Base-by-base conservation (phyloP, 495 filamentous ascomycete genomes). In the Podospora didyma region DNA sequence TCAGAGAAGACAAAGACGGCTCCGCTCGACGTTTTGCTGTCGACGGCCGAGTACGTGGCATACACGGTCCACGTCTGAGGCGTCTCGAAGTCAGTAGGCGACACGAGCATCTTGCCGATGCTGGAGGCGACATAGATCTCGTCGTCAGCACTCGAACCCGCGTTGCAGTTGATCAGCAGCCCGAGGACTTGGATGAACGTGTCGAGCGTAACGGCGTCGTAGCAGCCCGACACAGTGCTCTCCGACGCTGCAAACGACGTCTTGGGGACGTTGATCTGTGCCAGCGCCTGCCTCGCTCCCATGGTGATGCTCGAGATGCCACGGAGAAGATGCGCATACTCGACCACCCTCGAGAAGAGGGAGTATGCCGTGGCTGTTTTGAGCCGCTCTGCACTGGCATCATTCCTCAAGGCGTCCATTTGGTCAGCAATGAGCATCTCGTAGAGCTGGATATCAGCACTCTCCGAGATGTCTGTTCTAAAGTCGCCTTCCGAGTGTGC, bases 121-220 rank as follows among this genome's bases (percentile, higher is more conserved):
- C 34, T 16, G 9, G 34, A 10, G 9, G 16, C 16, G 34, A 37
- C 34, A 7, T 10, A 10, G 34, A 37, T 16, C 34, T 37, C 9
- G 34, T 37, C 34, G 34, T n/a, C n/a, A n/a, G 34, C 34, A 16
- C 34, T 16, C 34, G 16, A 7, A 16, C 16, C 34, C 9, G 9
- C 34, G 34, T 16, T 37, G 2, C 34, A 10, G 2, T 72, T 73
- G 39, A 70, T 67, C 6, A 70, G 52, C 9, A 73, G 53, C 19
- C 70, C 70, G 6, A 64, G 58, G 20, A 69, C 67, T 54, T 73
- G 67, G 19, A 73, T 66, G 56, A 70, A 69, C 0, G 49, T 62
- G 46, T 73, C 70, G 23, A 69, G 48, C 14, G 59, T 51, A 14
- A 71, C 54, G 1, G 64, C 59, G 37, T 71, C 68, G 42, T 44